phyloP scores from a whole-genome alignment of 148 eudicot species.

The Vaccinium vitisidaea region DNA sequence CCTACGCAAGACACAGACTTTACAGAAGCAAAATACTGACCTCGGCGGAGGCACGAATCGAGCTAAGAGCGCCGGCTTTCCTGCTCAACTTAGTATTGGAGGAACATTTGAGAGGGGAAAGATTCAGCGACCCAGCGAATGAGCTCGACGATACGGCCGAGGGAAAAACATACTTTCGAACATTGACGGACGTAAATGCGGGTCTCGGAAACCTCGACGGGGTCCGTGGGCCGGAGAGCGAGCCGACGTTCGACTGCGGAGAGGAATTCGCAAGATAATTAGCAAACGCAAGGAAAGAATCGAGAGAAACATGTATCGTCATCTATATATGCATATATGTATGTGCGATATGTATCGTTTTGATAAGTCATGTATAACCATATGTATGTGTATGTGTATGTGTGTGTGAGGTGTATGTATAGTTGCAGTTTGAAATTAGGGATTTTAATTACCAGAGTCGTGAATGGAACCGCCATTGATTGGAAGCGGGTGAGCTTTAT shows the following conservation, averaged over 20 bases:
- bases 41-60: conserved; percentile 68
- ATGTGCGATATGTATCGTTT: too few species aligned
- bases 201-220: conserved; percentile 21
- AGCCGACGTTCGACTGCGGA: conserved; percentile 51
- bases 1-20: too few species aligned
- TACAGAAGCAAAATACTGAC: conserved; percentile 26
- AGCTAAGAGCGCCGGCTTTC: conserved; percentile 18
- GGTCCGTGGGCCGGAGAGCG: conserved; percentile 37
- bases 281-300: background rate
- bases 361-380: too few species aligned
- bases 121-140: conserved; percentile 31
- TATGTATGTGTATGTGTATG: background rate
- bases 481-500: background rate
- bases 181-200: conserved; percentile 21
- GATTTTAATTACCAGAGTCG: conserved; percentile 37
- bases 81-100: conserved; percentile 20
- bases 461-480: conserved; percentile 49
- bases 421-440: conserved; percentile 2
- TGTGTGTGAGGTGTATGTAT: background rate
- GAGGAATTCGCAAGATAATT: background rate
- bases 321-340: too few species aligned
- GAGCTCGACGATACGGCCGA: conserved; percentile 36
- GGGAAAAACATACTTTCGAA: conserved; percentile 19
- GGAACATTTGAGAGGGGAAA: conserved; percentile 23
- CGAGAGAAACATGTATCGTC: background rate